phyloP scores from a whole-genome alignment of 768 basidiomycete genomes.

The Chalciporus sphaerocephalus region DNA sequence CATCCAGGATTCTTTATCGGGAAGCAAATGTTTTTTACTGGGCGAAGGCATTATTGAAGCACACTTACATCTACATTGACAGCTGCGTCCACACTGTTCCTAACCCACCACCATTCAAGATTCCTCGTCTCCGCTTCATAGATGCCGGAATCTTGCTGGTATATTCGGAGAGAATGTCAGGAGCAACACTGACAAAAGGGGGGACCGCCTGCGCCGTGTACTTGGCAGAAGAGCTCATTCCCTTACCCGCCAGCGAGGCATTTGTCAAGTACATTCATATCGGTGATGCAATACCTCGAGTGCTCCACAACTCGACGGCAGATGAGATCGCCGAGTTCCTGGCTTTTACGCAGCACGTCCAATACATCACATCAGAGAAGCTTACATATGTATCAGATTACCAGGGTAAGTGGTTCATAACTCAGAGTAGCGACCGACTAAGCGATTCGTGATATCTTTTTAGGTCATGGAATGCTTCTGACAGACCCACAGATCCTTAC shows the following conservation, averaged over 20 bases:
- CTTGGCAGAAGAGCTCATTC: slow-evolving; percentile 7
- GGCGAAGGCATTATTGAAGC: slow-evolving; percentile 3
- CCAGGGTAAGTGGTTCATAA: slow-evolving; percentile 1
- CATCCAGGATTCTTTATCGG: too few species aligned
- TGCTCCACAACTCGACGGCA: not conserved
- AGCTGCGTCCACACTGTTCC: not conserved
- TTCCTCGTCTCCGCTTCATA: slow-evolving; percentile 8
- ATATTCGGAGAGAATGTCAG: not conserved
- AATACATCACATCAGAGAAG: not conserved
- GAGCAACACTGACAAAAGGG: not conserved
- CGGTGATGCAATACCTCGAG: not conserved
- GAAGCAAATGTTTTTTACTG: slow-evolving; percentile 12
- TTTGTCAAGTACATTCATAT: slow-evolving; percentile 12
- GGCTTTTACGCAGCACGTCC: slow-evolving; percentile 8
- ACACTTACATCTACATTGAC: slow-evolving; percentile 8
- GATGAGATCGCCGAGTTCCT: slow-evolving; percentile 4
- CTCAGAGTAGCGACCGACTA: too few species aligned
- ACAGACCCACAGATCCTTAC: slow-evolving; percentile 6
- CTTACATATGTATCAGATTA: slow-evolving; percentile 6
- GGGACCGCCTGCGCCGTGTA: too few species aligned
- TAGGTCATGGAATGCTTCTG: not conserved
- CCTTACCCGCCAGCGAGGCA: not conserved
- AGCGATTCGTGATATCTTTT: too few species aligned
- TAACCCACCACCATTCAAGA: not conserved
- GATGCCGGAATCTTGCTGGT: slow-evolving; percentile 3